Evolutionary conservation across 257 asterid species (phyloP).

Genomic region (Ilex asprella): DNA sequence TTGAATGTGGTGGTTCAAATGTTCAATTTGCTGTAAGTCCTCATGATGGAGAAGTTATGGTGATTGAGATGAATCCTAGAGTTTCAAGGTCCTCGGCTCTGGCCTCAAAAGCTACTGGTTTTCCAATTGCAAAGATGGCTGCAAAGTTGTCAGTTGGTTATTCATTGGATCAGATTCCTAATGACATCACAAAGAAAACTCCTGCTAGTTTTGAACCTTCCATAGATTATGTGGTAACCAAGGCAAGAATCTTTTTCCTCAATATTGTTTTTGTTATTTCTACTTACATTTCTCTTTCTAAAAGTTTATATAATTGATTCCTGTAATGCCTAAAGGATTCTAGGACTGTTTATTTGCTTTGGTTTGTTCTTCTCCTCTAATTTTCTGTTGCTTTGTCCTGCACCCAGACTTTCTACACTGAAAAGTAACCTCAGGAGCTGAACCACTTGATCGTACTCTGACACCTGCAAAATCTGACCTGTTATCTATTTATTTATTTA

Average conservation of each 20-base stretch:
- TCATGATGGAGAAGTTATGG: constrained; percentile 94
- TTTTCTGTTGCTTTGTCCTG: no score
- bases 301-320: not conserved
- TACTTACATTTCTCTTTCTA: not conserved
- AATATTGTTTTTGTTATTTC: constrained; percentile 1
- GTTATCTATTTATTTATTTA: no score
- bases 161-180: constrained; percentile 92
- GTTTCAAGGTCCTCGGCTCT: constrained; percentile 95
- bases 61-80: constrained; percentile 97
- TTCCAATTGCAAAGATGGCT: constrained; percentile 98
- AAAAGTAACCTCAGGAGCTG: no score
- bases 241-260: constrained; percentile 37
- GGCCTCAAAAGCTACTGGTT: constrained; percentile 99
- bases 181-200: constrained; percentile 92
- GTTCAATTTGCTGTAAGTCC: constrained; percentile 96
- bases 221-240: constrained; percentile 92
- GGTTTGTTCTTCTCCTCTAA: no score
- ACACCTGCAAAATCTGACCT: no score
- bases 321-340: not conserved
- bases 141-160: constrained; percentile 96
- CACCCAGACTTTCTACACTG: no score
- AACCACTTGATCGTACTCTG: no score
- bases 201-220: constrained; percentile 99
- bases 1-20: constrained; percentile 97
- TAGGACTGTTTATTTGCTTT: no score